phyloP scores from a whole-genome alignment of 345 rosid genomes.

The Linum tenue region DNA sequence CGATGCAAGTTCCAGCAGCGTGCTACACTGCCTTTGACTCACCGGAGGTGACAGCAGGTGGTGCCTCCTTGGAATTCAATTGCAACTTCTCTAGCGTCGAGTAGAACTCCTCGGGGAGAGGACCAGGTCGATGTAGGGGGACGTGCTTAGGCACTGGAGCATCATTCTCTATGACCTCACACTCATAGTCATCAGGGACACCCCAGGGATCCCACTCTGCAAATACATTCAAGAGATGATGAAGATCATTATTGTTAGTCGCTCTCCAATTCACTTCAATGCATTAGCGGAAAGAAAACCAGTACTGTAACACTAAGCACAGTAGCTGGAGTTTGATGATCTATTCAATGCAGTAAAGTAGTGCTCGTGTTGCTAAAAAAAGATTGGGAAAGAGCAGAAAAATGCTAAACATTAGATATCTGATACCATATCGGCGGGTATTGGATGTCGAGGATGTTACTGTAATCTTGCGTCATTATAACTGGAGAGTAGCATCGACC shows the following conservation, averaged over 20 bases:
- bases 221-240: not conserved
- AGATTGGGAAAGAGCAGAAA: no score
- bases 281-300: no score
- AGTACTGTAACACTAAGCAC: no score
- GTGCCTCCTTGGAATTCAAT: constrained; percentile 21
- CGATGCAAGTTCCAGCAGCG: constrained; percentile 3
- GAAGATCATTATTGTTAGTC: not conserved
- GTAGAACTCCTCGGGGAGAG: constrained; percentile 88
- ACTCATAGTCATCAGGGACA: constrained; percentile 85
- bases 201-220: constrained; percentile 99
- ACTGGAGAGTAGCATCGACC: not conserved
- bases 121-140: constrained; percentile 90
- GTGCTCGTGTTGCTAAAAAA: no score
- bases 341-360: no score
- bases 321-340: no score
- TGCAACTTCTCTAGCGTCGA: constrained; percentile 53
- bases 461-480: not conserved
- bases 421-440: no score
- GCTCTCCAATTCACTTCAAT: not conserved
- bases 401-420: no score
- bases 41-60: constrained; percentile 38
- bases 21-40: constrained; percentile 38
- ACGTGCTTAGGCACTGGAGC: constrained; percentile 91
- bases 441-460: not conserved
- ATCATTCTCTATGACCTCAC: constrained; percentile 85